Evolutionary conservation across 164 flowering plant species (phyloP).

Genomic region (Platanus orientalis): DNA sequence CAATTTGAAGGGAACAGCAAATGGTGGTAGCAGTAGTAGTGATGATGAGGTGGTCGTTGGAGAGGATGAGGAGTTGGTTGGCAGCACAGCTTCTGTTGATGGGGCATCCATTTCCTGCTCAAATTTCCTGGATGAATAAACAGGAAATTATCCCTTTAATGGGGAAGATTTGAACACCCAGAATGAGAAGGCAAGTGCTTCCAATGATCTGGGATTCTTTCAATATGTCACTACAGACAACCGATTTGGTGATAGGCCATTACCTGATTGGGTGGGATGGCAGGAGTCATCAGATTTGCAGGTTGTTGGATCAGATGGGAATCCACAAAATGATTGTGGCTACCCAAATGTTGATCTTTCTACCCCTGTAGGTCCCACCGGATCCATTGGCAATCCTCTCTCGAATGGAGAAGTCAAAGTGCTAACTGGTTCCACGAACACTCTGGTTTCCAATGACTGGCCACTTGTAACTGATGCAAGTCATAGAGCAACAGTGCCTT

Average conservation of each 20-base stretch:
- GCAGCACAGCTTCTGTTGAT: constrained; percentile 27
- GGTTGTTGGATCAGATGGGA: constrained; percentile 52
- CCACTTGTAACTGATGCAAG: constrained; percentile 21
- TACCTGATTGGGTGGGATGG: constrained; percentile 85
- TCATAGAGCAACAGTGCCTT: constrained; percentile 42
- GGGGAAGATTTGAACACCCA: constrained; percentile 22
- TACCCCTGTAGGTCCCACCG: constrained; percentile 19
- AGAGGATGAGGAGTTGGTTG: constrained; percentile 68
- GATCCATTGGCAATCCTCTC: constrained; percentile 17
- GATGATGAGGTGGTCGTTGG: constrained; percentile 94
- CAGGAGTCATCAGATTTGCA: constrained; percentile 55
- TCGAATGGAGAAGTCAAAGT: constrained; percentile 33
- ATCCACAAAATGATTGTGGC: constrained; percentile 48
- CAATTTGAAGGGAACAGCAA: constrained; percentile 50
- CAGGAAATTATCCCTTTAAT: constrained; percentile 17
- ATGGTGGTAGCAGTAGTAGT: constrained; percentile 60
- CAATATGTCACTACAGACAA: constrained; percentile 41
- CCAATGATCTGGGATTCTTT: constrained; percentile 40
- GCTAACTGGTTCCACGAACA: constrained; percentile 49
- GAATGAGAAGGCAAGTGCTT: constrained; percentile 26
- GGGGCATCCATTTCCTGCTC: constrained; percentile 39
- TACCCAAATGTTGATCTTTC: constrained; percentile 14
- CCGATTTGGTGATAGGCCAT: constrained; percentile 48
- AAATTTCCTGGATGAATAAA: constrained; percentile 16
- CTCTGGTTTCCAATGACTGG: constrained; percentile 28